A percentile compares a stretch with the other conserved stretches of the same genome.
These are phyloP conservation scores for Rhizopus sp. DNA, from an alignment of 371 early-diverging fungal species.

Conservation along the genomic window DNA sequence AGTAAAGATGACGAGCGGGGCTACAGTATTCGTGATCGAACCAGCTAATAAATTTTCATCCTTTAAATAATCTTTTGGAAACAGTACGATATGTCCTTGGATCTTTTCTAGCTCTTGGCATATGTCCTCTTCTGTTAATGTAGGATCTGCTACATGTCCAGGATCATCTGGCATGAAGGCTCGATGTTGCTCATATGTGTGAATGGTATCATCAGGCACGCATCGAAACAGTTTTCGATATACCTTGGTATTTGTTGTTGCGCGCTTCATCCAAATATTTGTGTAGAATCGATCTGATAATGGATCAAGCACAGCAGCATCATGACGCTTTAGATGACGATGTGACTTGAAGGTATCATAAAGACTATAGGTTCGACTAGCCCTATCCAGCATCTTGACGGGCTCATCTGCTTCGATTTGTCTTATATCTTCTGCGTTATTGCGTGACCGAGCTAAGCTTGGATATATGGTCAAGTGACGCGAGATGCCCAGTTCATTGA, in stretches of 20 bases:
- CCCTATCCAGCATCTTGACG: conserved; percentile 40
- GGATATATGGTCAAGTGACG: conserved; percentile 22
- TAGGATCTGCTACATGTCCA: conserved; percentile 61
- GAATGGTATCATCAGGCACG: conserved; percentile 83
- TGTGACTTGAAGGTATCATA: conserved; percentile 35
- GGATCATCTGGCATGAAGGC: conserved; percentile 56
- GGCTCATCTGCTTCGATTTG: conserved; percentile 36
- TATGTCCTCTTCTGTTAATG: conserved; percentile 34
- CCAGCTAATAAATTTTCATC: conserved; percentile 69
- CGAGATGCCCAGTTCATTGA: conserved; percentile 4
- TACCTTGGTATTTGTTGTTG: conserved; percentile 68
- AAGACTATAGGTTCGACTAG: conserved; percentile 38
- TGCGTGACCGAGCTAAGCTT: conserved; percentile 26
- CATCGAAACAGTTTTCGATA: conserved; percentile 83
- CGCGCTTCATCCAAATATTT: conserved; percentile 66
- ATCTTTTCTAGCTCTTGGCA: conserved; percentile 44
- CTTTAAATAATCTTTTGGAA: conserved; percentile 76
- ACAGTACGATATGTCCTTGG: conserved; percentile 70
- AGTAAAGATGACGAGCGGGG: conserved; percentile 64
- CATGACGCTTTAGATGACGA: conserved; percentile 24
- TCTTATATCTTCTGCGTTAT: conserved; percentile 32
- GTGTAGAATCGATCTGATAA: conserved; percentile 65
- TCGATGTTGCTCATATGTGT: conserved; percentile 61
- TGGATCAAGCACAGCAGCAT: conserved; percentile 73
- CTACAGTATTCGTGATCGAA: conserved; percentile 54